Base-by-base conservation (phyloP, 2,329 filamentous ascomycete genomes). In the Pseudocercospora eumusae region DNA sequence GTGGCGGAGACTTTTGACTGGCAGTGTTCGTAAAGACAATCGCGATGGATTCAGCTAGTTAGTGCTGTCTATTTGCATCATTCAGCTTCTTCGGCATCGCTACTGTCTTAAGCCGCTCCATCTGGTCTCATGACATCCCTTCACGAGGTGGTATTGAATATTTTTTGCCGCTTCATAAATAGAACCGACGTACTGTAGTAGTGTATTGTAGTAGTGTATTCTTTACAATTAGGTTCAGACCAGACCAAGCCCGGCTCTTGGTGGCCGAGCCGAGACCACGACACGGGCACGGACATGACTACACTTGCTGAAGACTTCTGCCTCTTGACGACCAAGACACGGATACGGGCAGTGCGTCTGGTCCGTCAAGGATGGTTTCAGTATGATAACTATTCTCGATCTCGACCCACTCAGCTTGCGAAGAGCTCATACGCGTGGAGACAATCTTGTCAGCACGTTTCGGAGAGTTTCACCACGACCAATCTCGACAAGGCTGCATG, bases 381-480 rank as follows among this genome's bases (percentile, higher is more conserved):
- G 33, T 13, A n/a, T 15, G 4, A 3, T 18, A 18, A 45, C 42
- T 21, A 13, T 20, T 20, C 40, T 20, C 18, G 10, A 23, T 20
- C 42, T 45, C 11, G 42, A 23, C 23, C 42, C 42, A 45, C 44
- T 47, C 44, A 23, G 21, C 44, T 20, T 20, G 18, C 44, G 21
- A 47, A 6, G 15, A 13, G 18, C 44, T 47, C 44, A 15, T 21
- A 10, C 23, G 7, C 21, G 47, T 50, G 47, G 47, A 27, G 47
- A 50, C 15, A 9, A 52, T 13, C 25, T 7, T 52, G 15, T 52
- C 47, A 28, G 10, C 47, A 25, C 47, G 47, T 52, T 52, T 52
- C 47, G 21, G 23, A 28, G 47, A 52, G 47, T 52, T 52, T 52
- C 47, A 52, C 47, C 47, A 52, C 47, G 21, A 31, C 23, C 47